phyloP scores from a whole-genome alignment of 2,329 filamentous ascomycete genomes.

The Neofusicoccum ribis region DNA sequence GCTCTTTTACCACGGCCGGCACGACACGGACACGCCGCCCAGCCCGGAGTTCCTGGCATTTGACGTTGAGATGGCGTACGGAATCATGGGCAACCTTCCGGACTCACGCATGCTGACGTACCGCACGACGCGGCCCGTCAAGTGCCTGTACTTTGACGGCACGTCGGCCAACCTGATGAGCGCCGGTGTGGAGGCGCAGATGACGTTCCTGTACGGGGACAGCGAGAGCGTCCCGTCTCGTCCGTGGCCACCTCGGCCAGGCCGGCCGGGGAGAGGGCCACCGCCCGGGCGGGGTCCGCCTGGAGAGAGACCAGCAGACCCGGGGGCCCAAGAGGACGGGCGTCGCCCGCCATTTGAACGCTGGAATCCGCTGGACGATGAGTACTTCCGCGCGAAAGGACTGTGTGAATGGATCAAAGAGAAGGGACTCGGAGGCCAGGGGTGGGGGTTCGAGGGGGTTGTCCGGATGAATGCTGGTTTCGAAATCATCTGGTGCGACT shows the following conservation, averaged over 20 bases:
- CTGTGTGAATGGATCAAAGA: slow-evolving; percentile 50
- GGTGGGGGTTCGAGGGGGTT: slow-evolving; percentile 53
- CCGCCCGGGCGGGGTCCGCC: slow-evolving; percentile 5
- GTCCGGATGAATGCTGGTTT: slow-evolving; percentile 56
- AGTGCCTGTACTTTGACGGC: slow-evolving; percentile 54
- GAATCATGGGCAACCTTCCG: slow-evolving; percentile 50
- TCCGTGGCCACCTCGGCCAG: background rate
- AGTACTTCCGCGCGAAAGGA: slow-evolving; percentile 51
- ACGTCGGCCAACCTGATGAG: slow-evolving; percentile 52
- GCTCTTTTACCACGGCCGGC: slow-evolving; percentile 52
- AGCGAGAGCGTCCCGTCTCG: slow-evolving; percentile 40
- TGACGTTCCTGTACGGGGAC: slow-evolving; percentile 50
- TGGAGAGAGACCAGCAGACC: slow-evolving; percentile 1
- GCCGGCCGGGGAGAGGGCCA: background rate
- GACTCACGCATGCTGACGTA: slow-evolving; percentile 52
- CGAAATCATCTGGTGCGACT: slow-evolving; percentile 56
- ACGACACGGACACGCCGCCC: slow-evolving; percentile 43
- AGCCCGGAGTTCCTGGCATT: slow-evolving; percentile 56
- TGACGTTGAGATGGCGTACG: slow-evolving; percentile 56
- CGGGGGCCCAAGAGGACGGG: background rate
- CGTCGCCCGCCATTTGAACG: slow-evolving; percentile 15
- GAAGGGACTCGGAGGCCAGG: slow-evolving; percentile 44
- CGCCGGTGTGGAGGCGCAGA: slow-evolving; percentile 50
- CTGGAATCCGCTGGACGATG: slow-evolving; percentile 43
- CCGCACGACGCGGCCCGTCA: slow-evolving; percentile 46